Percentiles rank a stretch among this genome's conserved stretches.
phyloP scores from a whole-genome alignment of 2,329 filamentous ascomycete genomes.

The Raffaelea albimanens region DNA sequence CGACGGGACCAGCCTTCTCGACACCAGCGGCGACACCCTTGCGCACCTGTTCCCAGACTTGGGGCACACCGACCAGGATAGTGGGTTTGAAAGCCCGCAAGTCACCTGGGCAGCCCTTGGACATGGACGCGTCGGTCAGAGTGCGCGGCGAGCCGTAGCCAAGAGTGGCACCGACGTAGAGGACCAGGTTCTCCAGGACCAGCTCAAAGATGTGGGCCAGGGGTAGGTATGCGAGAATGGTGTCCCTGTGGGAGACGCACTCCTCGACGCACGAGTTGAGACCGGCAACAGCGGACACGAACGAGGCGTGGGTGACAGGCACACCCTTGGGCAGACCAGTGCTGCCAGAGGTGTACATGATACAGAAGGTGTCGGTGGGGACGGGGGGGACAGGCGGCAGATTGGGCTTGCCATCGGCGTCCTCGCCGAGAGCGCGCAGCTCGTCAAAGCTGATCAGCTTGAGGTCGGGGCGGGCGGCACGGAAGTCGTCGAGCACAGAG shows the following conservation, averaged over 20 bases:
- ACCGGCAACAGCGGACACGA: conserved; percentile 77
- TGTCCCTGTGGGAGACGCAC: conserved; percentile 68
- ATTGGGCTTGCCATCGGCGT: conserved; percentile 55
- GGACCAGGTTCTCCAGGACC: conserved; percentile 81
- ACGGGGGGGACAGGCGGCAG: conserved; percentile 58
- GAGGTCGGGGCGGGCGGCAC: conserved; percentile 43
- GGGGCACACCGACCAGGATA: conserved; percentile 86
- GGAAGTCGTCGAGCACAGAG: conserved; percentile 45
- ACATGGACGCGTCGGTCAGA: conserved; percentile 71
- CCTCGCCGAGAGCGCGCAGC: conserved; percentile 48
- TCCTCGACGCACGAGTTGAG: conserved; percentile 69
- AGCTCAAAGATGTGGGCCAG: conserved; percentile 96
- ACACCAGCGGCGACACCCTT: conserved; percentile 85
- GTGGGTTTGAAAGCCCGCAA: conserved; percentile 88
- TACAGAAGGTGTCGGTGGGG: conserved; percentile 71
- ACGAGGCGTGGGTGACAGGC: conserved; percentile 68
- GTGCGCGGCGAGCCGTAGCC: conserved; percentile 90
- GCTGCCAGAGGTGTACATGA: conserved; percentile 82
- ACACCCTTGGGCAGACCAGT: conserved; percentile 87
- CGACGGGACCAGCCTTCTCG: conserved; percentile 58
- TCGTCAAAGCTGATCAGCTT: conserved; percentile 46
- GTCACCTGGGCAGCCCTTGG: conserved; percentile 79
- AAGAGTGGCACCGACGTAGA: conserved; percentile 85
- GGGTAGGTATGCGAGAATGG: conserved; percentile 81
- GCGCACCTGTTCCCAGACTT: conserved; percentile 94